Evolutionary conservation across 345 rosid species (phyloP).

Genomic region (Brassica incana): DNA sequence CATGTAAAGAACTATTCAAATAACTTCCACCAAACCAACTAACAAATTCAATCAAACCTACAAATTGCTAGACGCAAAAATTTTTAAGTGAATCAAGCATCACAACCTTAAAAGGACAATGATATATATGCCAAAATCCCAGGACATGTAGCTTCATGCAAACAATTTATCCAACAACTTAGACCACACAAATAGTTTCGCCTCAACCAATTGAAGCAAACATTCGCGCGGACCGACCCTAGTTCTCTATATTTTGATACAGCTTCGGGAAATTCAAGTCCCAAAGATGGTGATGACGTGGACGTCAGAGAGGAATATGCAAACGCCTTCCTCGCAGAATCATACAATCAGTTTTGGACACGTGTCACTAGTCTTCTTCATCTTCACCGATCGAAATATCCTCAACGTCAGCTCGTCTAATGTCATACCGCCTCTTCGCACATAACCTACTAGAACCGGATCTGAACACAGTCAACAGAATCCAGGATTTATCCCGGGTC

Average conservation of each 20-base stretch:
- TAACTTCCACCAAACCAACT: too few relatives aligned
- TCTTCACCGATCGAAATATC: slow-evolving; percentile 44
- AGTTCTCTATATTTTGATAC: background rate
- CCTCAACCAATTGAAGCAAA: too few relatives aligned
- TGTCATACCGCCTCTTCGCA: slow-evolving; percentile 72
- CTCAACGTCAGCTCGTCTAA: slow-evolving; percentile 65
- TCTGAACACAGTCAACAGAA: slow-evolving; percentile 42
- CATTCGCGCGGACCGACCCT: too few relatives aligned
- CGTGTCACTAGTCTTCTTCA: slow-evolving; percentile 44
- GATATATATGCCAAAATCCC: too few relatives aligned
- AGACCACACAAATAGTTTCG: too few relatives aligned
- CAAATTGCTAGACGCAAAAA: too few relatives aligned
- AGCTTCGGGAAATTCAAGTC: slow-evolving; percentile 30
- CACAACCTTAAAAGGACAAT: too few relatives aligned
- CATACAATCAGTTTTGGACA: slow-evolving; percentile 74
- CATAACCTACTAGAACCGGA: slow-evolving; percentile 75
- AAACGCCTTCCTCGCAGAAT: slow-evolving; percentile 79
- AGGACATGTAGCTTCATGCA: too few relatives aligned
- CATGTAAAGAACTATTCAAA: too few relatives aligned
- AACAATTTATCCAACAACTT: too few relatives aligned
- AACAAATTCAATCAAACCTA: too few relatives aligned
- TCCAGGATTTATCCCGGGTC: slow-evolving; percentile 38
- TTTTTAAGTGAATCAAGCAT: too few relatives aligned
- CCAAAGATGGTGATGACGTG: slow-evolving; percentile 23
- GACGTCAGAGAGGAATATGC: slow-evolving; percentile 84